Conservation (phyloP, 129 eudicot species). For the Daucus carota region DH1_v3.0 NC_030386.2:27224501-27225000, state of each 20-base stretch:
- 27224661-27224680: constrained; percentile 86
- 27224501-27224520: constrained; percentile 79
- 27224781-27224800: neutral
- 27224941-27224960: constrained; percentile 21
- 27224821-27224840: constrained; percentile 28
- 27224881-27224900: neutral
- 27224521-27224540: constrained; percentile 65
- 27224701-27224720: constrained; percentile 86
- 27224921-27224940: constrained; percentile 26
- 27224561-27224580: constrained; percentile 75
- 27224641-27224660: constrained; percentile 82
- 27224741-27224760: constrained; percentile 44
- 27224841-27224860: neutral
- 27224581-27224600: constrained; percentile 81
- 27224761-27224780: constrained; percentile 13
- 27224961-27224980: neutral
- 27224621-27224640: constrained; percentile 82
- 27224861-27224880: constrained; percentile 11
- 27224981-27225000: neutral
- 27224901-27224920: constrained; percentile 1
- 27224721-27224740: constrained; percentile 97
- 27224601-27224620: constrained; percentile 84
- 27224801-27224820: constrained; percentile 13
- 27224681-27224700: constrained; percentile 99
- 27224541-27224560: constrained; percentile 88